Conservation (phyloP, 352 stramenopile species). For the Phytophthora sojae region DNA sequence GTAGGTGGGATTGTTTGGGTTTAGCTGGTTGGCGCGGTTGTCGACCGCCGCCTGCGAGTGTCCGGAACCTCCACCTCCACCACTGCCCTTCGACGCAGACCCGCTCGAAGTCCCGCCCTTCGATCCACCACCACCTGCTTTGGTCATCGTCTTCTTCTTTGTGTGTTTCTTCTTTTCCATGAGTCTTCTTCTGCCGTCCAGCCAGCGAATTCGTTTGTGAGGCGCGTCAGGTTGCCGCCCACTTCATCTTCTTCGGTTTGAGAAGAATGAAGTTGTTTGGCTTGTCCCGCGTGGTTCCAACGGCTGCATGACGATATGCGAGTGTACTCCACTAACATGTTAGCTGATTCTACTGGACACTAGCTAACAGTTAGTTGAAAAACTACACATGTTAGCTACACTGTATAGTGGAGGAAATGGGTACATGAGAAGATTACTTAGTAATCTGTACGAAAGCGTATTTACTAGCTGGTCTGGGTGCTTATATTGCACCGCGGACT, state of each 20-base stretch:
- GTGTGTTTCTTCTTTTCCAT: neutral
- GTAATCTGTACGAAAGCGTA: too few species aligned
- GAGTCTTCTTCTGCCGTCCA: neutral
- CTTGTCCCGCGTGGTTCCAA: too few species aligned
- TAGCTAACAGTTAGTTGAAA: too few species aligned
- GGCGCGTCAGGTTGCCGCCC: neutral
- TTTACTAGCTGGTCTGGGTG: too few species aligned
- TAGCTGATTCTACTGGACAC: too few species aligned
- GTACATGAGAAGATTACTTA: too few species aligned
- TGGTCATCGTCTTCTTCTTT: constrained; percentile 15
- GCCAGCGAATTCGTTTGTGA: constrained; percentile 16
- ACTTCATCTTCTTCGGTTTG: neutral
- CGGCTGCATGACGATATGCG: too few species aligned
- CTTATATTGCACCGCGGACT: too few species aligned
- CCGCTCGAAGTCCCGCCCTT: constrained; percentile 14
- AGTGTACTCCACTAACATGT: too few species aligned
- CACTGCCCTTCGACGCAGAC: constrained; percentile 7
- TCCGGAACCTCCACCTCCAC: constrained; percentile 1
- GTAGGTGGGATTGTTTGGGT: constrained; percentile 51
- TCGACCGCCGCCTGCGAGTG: constrained; percentile 36
- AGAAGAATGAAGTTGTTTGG: too few species aligned
- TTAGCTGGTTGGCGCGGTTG: constrained; percentile 50
- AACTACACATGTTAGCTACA: too few species aligned
- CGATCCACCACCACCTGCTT: constrained; percentile 22
- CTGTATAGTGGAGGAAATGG: too few species aligned